Evolutionary conservation across 2,329 filamentous ascomycete genomes (phyloP).

Genomic region (Allantophomopsis cytisporea): DNA sequence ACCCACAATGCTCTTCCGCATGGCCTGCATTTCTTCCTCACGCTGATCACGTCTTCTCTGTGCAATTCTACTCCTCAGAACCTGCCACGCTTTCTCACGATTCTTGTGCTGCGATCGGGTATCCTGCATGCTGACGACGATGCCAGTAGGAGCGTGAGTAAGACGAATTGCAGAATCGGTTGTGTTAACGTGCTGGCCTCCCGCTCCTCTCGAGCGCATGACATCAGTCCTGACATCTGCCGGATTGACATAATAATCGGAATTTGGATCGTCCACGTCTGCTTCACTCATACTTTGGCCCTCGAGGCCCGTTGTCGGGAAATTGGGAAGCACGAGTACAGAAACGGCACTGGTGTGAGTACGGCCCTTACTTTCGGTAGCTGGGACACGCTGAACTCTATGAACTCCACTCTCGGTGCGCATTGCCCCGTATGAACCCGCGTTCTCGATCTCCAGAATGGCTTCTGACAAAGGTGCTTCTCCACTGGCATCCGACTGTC

Average conservation of each 20-base stretch:
- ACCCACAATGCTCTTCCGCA: constrained; percentile 69
- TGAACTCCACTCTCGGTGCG: constrained; percentile 89
- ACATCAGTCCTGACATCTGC: constrained; percentile 74
- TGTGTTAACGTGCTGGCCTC: constrained; percentile 96
- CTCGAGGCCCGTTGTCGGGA: constrained; percentile 42
- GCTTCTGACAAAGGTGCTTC: constrained; percentile 72
- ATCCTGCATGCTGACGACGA: constrained; percentile 84
- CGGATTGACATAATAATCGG: constrained; percentile 81
- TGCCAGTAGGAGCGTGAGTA: constrained; percentile 80
- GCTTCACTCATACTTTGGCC: constrained; percentile 34
- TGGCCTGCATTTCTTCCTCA: constrained; percentile 62
- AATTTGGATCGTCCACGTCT: constrained; percentile 70
- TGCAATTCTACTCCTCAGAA: constrained; percentile 72
- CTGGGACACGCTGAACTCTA: constrained; percentile 83
- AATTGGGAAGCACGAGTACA: constrained; percentile 81
- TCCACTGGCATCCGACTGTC: constrained; percentile 37
- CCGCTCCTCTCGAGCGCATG: constrained; percentile 84
- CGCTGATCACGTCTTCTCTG: constrained; percentile 67
- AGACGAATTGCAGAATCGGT: constrained; percentile 91
- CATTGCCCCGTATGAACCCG: constrained; percentile 69
- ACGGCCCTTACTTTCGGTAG: constrained; percentile 80
- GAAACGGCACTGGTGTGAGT: constrained; percentile 89
- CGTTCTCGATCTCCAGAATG: constrained; percentile 66
- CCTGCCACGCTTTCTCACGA: constrained; percentile 71
- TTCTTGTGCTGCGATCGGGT: constrained; percentile 83